phyloP scores from a whole-genome alignment of 768 basidiomycete genomes.

The Clavulina sp. region DNA sequence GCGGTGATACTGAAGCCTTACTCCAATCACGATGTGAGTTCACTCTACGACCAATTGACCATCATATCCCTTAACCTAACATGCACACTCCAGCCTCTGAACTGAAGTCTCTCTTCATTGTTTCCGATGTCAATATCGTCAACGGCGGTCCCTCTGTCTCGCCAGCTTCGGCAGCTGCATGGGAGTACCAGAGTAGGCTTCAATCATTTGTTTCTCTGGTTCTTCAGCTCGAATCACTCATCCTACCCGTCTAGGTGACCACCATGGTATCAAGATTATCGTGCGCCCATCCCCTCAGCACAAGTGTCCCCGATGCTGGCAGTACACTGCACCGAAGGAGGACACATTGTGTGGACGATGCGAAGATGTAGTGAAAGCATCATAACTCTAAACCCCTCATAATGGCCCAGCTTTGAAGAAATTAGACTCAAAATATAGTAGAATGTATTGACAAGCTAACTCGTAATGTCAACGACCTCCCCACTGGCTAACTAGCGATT shows the following conservation, averaged over 20 bases:
- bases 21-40: neutral
- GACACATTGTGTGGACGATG: conserved; percentile 55
- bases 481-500: too few relatives aligned
- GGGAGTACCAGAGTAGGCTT: conserved; percentile 13
- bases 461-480: too few relatives aligned
- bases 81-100: conserved; percentile 30
- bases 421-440: too few relatives aligned
- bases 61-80: neutral
- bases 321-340: conserved; percentile 34
- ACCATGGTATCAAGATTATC: conserved; percentile 25
- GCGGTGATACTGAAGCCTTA: neutral
- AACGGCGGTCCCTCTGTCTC: conserved; percentile 27
- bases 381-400: too few relatives aligned
- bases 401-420: too few relatives aligned
- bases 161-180: conserved; percentile 29
- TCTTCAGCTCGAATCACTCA: conserved; percentile 10
- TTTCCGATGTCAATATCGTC: conserved; percentile 44
- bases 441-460: too few relatives aligned
- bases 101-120: conserved; percentile 62
- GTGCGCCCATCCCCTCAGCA: conserved; percentile 39
- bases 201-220: conserved; percentile 9
- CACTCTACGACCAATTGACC: neutral
- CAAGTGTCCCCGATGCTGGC: conserved; percentile 93
- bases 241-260: neutral
- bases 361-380: conserved; percentile 10